Base-by-base conservation (phyloP, 1,139 yeast species). In the Hyphopichia pseudoburtonii region DNA sequence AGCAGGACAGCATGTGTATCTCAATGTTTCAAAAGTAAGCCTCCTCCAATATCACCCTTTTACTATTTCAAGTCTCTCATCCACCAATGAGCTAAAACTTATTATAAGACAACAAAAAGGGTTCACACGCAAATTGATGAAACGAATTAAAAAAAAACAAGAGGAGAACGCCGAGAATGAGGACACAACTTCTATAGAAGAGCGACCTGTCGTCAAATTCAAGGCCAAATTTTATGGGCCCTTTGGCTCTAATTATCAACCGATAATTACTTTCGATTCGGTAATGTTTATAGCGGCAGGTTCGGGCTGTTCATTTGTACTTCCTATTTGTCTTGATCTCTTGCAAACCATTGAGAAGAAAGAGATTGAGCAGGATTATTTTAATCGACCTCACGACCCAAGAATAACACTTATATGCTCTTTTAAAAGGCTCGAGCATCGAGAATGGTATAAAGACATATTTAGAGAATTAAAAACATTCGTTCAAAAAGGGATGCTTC, bases 21-120 rank as follows among this genome's bases (percentile, higher is more conserved):
- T 74, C 18, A 67, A 62, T 34, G 74, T 73, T 3, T 52, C 62
- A 2, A 63, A 62, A 41, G 64, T 73, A 11, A 59, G 60, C 16
- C 43, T 49, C 8, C 49, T 70, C 32, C 78, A 72, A 43, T 62
- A 60, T 42, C 80, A 74, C 44, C 80, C 80, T 1, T 74, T 74
- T 47, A 70, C 77, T 4, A 68, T 74, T 34, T 54, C 70, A 2
- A 67, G 70, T 35, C 47, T 69, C 19, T 54, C 70, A 9, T 64
- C 58, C 7, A 43, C 65, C 3, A 68, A 69, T 1, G 64, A 68
- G 26, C 62, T 74, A 47, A 62, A 60, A 21, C 47, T 74, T 34
- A 54, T 74, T 2, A 62, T 74, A 16, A 57, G 69, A 40, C 61
- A 57, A 15, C 62, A 65, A 43, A 62, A 60, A 17, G 80, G 80